Evolutionary conservation across 1,139 yeast species (phyloP), one percentile per base, ranked within the genome.

Genomic region (Dujonia santamariae): DNA sequence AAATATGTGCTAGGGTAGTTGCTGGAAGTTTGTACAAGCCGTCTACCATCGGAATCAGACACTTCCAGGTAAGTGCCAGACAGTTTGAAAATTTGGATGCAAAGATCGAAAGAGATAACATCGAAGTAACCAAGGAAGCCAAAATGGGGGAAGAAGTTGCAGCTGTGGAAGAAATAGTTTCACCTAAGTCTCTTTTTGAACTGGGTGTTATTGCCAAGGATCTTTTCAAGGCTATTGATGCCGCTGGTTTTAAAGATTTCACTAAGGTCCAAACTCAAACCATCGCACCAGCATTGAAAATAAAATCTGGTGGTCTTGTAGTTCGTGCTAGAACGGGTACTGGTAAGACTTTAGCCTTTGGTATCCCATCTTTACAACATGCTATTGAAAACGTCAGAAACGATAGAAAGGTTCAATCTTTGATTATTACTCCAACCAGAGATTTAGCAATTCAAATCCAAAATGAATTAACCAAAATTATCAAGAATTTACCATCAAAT

Each of bases 251-350:
- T 48, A 55, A 51, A 35, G 63, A 56, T 28, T 71, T 88, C 48
- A 86, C 97, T 0, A 79, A 85, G 2, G 96, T 87, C 14, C 97
- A 88, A 57, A 80, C 81, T 37, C 70, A 74, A 46, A 73, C 95
- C 4, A 64, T 88, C 32, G 63, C 76, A 36, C 94, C 94, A 7
- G 75, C 83, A 39, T 62, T 86, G 37, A 53, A 70, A 16, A 17
- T 18, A 3, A 71, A 75, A 25, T 62, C 71, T 28, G 57, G 56
- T 9, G 90, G 94, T 44, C 67, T 87, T 37, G 88, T 88, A 18
- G 92, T 86, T 24, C 73, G 95, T 46, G 97, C 97, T 23, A 86
- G 86, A 55, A 90, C 97, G 4, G 97, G 97, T 53, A 88, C 97
- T 1, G 97, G 97, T 51, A 90, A 90, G 57, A 90, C 97, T 0